Conservation (phyloP, 2,329 filamentous ascomycete genomes). For the Macroventuria anomochaeta region DNA sequence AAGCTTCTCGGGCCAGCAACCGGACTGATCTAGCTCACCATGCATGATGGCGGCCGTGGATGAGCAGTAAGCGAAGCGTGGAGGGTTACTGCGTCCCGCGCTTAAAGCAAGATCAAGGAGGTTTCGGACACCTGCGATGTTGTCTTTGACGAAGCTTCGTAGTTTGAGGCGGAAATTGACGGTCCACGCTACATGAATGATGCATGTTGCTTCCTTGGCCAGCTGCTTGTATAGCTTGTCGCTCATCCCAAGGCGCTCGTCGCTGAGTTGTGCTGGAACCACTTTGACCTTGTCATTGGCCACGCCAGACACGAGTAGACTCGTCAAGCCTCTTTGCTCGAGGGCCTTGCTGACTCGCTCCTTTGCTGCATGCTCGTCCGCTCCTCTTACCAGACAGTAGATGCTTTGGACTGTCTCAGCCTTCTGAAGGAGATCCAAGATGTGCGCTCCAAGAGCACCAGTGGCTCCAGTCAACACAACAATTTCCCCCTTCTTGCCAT, state of each 20-base stretch:
- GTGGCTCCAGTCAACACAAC: constrained; percentile 59
- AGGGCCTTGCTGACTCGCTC: constrained; percentile 45
- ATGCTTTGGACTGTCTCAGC: constrained; percentile 53
- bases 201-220: constrained; percentile 52
- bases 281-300: constrained; percentile 53
- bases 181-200: constrained; percentile 70
- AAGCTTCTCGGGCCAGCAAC: constrained; percentile 51
- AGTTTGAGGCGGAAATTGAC: constrained; percentile 69
- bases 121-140: constrained; percentile 59
- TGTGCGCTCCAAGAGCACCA: constrained; percentile 59
- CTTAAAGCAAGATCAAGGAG: constrained; percentile 56
- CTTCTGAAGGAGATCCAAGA: constrained; percentile 55
- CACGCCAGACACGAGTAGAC: constrained; percentile 23
- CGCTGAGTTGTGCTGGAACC: constrained; percentile 57
- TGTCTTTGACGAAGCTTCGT: constrained; percentile 61
- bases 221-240: constrained; percentile 52
- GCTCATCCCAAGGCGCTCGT: constrained; percentile 58
- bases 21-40: constrained; percentile 16
- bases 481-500: constrained; percentile 16
- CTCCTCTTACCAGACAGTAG: constrained; percentile 63
- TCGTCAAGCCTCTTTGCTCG: constrained; percentile 38
- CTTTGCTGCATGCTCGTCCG: constrained; percentile 41
- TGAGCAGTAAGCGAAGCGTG: constrained; percentile 59
- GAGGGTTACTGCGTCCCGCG: constrained; percentile 37
- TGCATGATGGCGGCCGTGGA: constrained; percentile 57